These are phyloP conservation scores for Thozetella sp. DNA, from an alignment of 495 filamentous ascomycete genomes.

Conservation along the genomic window DNA sequence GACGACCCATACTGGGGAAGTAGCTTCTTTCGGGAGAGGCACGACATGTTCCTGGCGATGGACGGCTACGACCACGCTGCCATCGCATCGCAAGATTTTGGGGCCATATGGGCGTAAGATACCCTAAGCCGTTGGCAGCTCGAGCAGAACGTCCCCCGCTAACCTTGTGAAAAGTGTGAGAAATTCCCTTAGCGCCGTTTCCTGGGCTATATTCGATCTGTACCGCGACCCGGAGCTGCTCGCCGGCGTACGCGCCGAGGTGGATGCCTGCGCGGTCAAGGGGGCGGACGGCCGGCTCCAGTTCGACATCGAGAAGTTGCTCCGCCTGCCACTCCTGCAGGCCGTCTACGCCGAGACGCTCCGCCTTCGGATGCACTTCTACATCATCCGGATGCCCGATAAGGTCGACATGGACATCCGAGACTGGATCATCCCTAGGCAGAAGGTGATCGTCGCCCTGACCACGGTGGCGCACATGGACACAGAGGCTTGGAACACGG, in stretches of 20 bases:
- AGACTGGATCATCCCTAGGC: conserved; percentile 20
- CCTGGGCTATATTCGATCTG: conserved; percentile 19
- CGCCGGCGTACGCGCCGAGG: conserved; percentile 13
- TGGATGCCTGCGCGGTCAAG: conserved; percentile 14
- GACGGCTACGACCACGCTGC: conserved; percentile 24
- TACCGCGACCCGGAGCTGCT: conserved; percentile 21
- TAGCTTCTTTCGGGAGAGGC: conserved; percentile 28
- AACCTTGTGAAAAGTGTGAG: conserved; percentile 3
- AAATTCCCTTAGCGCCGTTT: conserved; percentile 15
- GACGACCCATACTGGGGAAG: conserved; percentile 32
- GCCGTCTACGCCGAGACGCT: conserved; percentile 31
- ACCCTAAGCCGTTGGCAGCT: conserved; percentile 4
- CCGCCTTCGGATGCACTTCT: conserved; percentile 28
- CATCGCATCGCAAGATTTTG: conserved; percentile 29
- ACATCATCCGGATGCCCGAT: conserved; percentile 20
- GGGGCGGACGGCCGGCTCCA: conserved; percentile 13
- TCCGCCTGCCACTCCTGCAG: conserved; percentile 26
- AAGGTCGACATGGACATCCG: conserved; percentile 22
- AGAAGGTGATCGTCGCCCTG: conserved; percentile 14
- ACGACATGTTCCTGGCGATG: conserved; percentile 27
- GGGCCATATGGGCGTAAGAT: conserved; percentile 24
- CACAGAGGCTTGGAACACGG: conserved; percentile 19
- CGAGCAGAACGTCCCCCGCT: not conserved
- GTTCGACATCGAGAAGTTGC: conserved; percentile 20
- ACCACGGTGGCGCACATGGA: conserved; percentile 30